phyloP scores from a whole-genome alignment of 163 green algal species.

The Chlorella variabilis region DNA sequence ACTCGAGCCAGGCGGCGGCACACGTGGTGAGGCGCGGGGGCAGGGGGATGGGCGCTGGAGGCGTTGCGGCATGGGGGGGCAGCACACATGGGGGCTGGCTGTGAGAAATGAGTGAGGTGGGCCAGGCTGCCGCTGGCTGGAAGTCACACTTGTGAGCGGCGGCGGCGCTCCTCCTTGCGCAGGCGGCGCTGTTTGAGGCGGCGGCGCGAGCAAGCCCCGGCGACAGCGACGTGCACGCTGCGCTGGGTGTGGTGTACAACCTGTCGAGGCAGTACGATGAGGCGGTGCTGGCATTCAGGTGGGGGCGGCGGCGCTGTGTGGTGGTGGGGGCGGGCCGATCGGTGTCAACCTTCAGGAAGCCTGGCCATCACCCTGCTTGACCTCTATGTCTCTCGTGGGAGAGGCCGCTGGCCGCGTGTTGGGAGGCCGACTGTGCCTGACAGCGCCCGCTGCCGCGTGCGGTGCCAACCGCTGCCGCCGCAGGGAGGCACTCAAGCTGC shows the following conservation, averaged over 20 bases:
- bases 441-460: too few species aligned
- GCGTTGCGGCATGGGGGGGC: not conserved
- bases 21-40: constrained; percentile 43
- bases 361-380: not conserved
- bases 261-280: constrained; percentile 83
- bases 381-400: too few species aligned
- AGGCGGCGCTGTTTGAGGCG: constrained; percentile 56
- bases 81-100: too few species aligned
- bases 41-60: not conserved
- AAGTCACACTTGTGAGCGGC: not conserved
- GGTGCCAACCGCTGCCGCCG: too few species aligned
- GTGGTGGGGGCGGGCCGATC: too few species aligned
- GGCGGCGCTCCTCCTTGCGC: not conserved
- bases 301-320: not conserved
- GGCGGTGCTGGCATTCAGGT: constrained; percentile 82
- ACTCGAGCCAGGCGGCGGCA: constrained; percentile 68
- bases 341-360: too few species aligned
- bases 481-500: constrained; percentile 70
- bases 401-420: too few species aligned
- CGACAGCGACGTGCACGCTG: constrained; percentile 84
- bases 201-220: constrained; percentile 23
- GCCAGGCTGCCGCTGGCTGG: not conserved
- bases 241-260: constrained; percentile 94
- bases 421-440: too few species aligned
- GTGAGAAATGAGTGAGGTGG: too few species aligned